Evolutionary conservation across 768 basidiomycete species (phyloP), one percentile per base, ranked within the genome.

Genomic region (Lyophyllum semitale): DNA sequence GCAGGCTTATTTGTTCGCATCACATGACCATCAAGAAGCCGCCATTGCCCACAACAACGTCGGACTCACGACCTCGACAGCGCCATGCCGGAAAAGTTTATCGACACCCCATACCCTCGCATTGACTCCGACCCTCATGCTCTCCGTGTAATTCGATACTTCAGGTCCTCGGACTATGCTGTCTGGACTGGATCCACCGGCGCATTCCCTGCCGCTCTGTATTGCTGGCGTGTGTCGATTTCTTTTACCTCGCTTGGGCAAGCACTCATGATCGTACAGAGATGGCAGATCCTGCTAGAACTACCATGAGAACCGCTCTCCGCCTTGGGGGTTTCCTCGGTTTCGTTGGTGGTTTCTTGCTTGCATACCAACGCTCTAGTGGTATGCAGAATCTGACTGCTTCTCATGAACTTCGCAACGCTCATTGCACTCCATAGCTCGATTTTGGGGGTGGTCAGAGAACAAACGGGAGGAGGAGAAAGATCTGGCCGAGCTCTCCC

Each of bases 401-500:
- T 29, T 40, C 8, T 22, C 13, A 32, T 22, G 15, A 26, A 20
- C 8, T 18, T 22, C 17, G 25, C 29, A 5, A 8, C 29, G 20
- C n/a, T 51, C 30, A 47, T 30, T 46, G 22, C 52, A 26, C 45
- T 50, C 48, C 35, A 11, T 65, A 93, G 91, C 84, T 67, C 93
- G 93, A n/a, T 92, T 96, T 78, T 95, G 91, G 92, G 93, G 93
- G 48, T 95, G 93, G 93, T 75, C 84, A 6, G 93, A 96, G 73
- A 96, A 96, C 73, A 82, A 84, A 59, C 79, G 83, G 15, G 96
- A 98, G 70, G 83, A 89, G 60, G 83, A 83, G 48, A 79, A 77
- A 71, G 96, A 98, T 68, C 65, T 86, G 37, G 78, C 77, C 15
- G 96, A 98, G 70, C 77, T 98, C 41, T 84, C 82, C 43, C 84